A percentile compares a stretch with the other conserved stretches of the same genome.
These are phyloP conservation scores for Pseudogymnoascus sp. DNA, from an alignment of 2,329 filamentous ascomycete genomes.

Conservation along the genomic window DNA sequence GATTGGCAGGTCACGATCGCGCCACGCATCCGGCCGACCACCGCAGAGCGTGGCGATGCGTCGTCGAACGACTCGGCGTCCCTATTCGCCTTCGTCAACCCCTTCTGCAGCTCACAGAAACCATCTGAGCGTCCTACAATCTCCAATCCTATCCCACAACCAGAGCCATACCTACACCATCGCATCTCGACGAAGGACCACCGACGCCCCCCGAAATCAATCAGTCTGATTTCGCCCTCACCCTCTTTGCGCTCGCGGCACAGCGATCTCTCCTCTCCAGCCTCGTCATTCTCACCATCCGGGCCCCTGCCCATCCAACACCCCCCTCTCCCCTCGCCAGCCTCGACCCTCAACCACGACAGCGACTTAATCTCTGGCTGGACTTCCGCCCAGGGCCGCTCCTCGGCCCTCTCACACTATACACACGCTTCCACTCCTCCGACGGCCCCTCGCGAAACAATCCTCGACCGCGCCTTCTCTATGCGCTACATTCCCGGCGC, in stretches of 20 bases:
- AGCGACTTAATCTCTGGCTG: constrained; percentile 54
- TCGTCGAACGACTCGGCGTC: constrained; percentile 5
- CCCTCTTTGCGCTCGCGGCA: constrained; percentile 55
- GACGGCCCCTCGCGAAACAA: constrained; percentile 53
- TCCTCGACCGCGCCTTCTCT: constrained; percentile 60
- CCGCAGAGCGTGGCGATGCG: constrained; percentile 19
- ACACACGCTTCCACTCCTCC: constrained; percentile 41
- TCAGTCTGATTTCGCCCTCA: constrained; percentile 49
- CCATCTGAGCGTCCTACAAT: background rate
- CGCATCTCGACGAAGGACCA: constrained; percentile 44
- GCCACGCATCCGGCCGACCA: constrained; percentile 28
- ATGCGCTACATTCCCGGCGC: constrained; percentile 56
- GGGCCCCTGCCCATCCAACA: constrained; percentile 39
- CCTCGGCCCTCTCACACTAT: constrained; percentile 43
- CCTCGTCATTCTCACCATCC: constrained; percentile 31
- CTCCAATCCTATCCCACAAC: constrained; percentile 16
- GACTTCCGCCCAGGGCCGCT: constrained; percentile 52
- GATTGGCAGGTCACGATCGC: constrained; percentile 48
- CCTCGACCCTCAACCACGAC: constrained; percentile 45
- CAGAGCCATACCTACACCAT: constrained; percentile 33
- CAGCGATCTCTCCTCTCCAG: constrained; percentile 50
- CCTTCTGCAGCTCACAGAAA: constrained; percentile 18
- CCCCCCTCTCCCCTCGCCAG: constrained; percentile 48
- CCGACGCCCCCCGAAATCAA: constrained; percentile 32
- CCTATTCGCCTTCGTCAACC: constrained; percentile 25